Evolutionary conservation across 163 green algal species (phyloP).

Genomic region (Volvox carteri): DNA sequence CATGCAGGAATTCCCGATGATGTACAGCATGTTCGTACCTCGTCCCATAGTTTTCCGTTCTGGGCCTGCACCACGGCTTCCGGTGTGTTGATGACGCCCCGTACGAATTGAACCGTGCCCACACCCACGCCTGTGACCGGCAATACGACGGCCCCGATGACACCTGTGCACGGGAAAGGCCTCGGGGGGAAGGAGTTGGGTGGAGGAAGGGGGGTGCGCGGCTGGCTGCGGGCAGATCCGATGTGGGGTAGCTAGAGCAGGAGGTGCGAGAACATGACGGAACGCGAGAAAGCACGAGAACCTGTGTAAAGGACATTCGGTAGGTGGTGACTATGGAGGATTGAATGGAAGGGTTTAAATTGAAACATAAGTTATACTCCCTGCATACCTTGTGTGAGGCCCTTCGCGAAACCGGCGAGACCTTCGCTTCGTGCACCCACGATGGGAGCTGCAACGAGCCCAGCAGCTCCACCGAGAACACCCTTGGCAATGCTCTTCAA

Average conservation of each 20-base stretch:
- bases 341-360: no score
- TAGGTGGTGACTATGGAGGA: no score
- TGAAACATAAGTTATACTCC: no score
- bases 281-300: no score
- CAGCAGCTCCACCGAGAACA: conserved; percentile 76
- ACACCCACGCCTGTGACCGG: conserved; percentile 86
- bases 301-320: no score
- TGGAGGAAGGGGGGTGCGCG: no score
- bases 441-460: conserved; percentile 85
- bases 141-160: conserved; percentile 87
- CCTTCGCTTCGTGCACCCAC: conserved; percentile 83
- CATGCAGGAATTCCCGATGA: no score
- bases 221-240: no score
- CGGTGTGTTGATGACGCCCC: conserved; percentile 87
- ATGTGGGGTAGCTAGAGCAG: no score
- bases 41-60: conserved; percentile 86
- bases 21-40: conserved; percentile 52
- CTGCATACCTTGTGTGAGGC: conserved; percentile 76
- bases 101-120: conserved; percentile 81
- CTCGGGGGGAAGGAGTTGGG: no score
- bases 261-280: no score
- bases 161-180: no score
- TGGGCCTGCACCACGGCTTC: conserved; percentile 77
- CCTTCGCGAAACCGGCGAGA: conserved; percentile 85
- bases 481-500: conserved; percentile 85